Evolutionary conservation across 2,329 filamentous ascomycete species (phyloP), one percentile per base, ranked within the genome.

Genomic region (Hypoxylon sp.): DNA sequence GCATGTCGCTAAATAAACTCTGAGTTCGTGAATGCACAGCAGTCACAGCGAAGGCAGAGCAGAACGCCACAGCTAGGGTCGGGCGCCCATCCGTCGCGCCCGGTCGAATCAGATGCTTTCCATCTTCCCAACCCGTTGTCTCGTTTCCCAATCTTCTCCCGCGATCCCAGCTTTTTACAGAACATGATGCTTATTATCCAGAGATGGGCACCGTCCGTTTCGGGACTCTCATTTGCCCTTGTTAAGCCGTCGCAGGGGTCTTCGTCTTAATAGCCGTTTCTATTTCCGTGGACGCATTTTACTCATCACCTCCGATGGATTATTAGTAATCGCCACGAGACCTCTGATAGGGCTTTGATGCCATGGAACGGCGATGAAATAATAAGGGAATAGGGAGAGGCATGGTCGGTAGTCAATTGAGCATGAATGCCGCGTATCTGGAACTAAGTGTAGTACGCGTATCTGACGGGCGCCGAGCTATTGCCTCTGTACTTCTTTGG

Each of bases 41-140:
- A 65, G 62, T 61, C 31, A 67, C 62, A 71, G 51, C 55, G 48
- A 65, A 51, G 50, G 62, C 58, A 73, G 37, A 59, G 35, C 48
- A 59, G 62, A 64, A 61, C 62, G 69, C 67, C 68, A 65, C 65
- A 63, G 50, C 70, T 42, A 73, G 71, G 70, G 57, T 71, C 71
- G 71, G 73, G 62, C 58, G 56, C 51, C 59, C 65, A 73, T 72
- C 74, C 74, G 71, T 54, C 56, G 59, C 72, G 73, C 66, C 72
- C 74, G 71, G 70, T 69, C 74, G 68, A 75, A 75, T 75, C 72
- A 75, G 54, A 65, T 62, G 62, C 46, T 69, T 39, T 46, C 56
- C 60, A 62, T 65, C 62, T 68, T 72, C 70, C 74, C 73, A 73
- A 65, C 69, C 62, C 64, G 70, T 68, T 66, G 72, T 73, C 68